Evolutionary conservation across 495 filamentous ascomycete species (phyloP), one percentile per base, ranked within the genome.

Genomic region (Cercophora samala): DNA sequence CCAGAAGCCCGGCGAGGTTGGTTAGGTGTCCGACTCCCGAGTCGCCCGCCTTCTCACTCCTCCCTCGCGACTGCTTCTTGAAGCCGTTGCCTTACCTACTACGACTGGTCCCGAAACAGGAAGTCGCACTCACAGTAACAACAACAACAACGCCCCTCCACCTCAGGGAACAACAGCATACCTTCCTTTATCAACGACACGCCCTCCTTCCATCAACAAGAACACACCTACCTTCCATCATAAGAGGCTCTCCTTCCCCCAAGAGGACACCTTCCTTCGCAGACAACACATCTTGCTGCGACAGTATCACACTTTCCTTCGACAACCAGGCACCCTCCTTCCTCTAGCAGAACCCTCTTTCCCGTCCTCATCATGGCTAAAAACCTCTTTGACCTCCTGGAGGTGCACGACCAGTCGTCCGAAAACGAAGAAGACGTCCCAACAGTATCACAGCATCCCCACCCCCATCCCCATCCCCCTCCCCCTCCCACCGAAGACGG

Each of bases 341-440:
- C 26, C 26, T 29, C 26, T 8, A 29, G 26, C 26, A 29, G 26
- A 29, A 29, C 37, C 37, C 15, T 46, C 37, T 9, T 46, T 46
- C 37, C 37, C 13, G 37, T 13, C 22, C 23, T 62, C 24, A 21
- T 4, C 15, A 46, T 19, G 25, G 15, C 60, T 62, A 62, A 62
- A 42, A 62, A 46, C 29, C n/a, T 37, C 11, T 62, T 62, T 29
- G 60, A 29, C 29, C 8, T 62, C 60, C 32, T 62, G 32, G 26
- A 62, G 24, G 26, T 62, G 23, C 60, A 62, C 5, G 60, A 62
- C 32, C 25, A 17, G 23, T 19, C 24, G 8, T 29, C 58, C 4
- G 22, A 62, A 21, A 17, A 25, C 60, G 24, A 62, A 46, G 26
- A 62, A 46, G 37, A 46, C 37, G 15, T 46, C 37, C 15, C 37